These are phyloP conservation scores for Gastrodia elata DNA, from an alignment of 106 monocot species.

Conservation along the genomic window DNA sequence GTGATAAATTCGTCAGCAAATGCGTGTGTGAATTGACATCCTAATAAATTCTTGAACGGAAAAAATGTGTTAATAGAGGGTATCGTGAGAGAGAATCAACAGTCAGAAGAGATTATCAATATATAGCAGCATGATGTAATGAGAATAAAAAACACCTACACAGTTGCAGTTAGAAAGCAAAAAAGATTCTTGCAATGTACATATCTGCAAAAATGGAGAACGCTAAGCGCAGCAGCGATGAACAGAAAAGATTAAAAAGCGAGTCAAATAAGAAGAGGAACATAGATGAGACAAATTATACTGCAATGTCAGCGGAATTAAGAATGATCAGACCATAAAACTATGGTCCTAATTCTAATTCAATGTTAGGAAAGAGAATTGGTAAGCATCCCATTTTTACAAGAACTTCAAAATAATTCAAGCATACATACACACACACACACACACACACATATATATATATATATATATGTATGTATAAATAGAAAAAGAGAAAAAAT, in stretches of 20 bases:
- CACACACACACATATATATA: neutral
- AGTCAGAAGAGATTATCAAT: too few relatives aligned
- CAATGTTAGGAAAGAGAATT: neutral
- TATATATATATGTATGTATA: neutral
- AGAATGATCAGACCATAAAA: neutral
- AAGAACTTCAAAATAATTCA: neutral
- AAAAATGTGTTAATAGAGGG: neutral
- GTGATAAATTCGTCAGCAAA: neutral
- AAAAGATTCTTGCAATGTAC: neutral
- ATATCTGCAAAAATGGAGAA: neutral
- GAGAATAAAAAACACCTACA: neutral
- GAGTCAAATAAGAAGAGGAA: neutral
- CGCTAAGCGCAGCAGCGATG: neutral
- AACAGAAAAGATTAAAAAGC: neutral
- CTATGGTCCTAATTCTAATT: neutral
- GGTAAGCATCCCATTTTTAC: neutral
- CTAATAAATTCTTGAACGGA: neutral
- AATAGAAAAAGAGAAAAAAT: neutral
- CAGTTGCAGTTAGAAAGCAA: neutral
- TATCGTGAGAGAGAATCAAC: neutral
- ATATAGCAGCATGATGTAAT: neutral
- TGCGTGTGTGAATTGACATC: neutral
- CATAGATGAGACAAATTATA: neutral
- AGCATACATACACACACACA: neutral
- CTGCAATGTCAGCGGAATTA: neutral